phyloP scores from a whole-genome alignment of 108 stramenopile species.

The Nannochloropsis gaditana region DNA sequence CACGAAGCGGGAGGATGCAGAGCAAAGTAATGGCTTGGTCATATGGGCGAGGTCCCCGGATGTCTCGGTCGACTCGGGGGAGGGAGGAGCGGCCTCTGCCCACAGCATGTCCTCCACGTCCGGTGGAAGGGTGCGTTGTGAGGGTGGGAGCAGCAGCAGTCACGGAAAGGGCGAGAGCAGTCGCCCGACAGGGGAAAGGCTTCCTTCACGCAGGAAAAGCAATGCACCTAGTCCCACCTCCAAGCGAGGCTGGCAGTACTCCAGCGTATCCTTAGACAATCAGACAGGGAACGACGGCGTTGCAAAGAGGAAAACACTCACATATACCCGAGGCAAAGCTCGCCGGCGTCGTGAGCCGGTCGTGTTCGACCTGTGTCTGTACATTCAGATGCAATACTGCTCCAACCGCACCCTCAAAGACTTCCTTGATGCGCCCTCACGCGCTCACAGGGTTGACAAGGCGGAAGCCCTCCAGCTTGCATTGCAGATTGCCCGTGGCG shows the following conservation, averaged over 20 bases:
- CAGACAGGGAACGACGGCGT: neutral
- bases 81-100: neutral
- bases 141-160: no score
- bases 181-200: no score
- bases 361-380: constrained; percentile 59
- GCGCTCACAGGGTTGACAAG: constrained; percentile 54
- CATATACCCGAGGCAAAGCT: neutral
- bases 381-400: constrained; percentile 97
- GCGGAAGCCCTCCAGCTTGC: constrained; percentile 70
- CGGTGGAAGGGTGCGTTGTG: no score
- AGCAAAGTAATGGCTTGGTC: neutral
- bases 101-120: neutral
- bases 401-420: constrained; percentile 73
- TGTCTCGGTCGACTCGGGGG: neutral
- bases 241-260: no score
- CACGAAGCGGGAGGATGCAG: neutral
- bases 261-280: neutral
- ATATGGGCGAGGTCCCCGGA: neutral
- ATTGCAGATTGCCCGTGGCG: constrained; percentile 64
- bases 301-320: neutral
- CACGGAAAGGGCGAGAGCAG: no score
- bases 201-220: no score
- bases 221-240: no score
- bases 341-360: constrained; percentile 2
- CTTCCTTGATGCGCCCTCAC: constrained; percentile 46